Percentiles rank a stretch among this genome's conserved stretches.
Evolutionary conservation across 345 rosid species (phyloP).

Genomic region (Passiflora organensis): DNA sequence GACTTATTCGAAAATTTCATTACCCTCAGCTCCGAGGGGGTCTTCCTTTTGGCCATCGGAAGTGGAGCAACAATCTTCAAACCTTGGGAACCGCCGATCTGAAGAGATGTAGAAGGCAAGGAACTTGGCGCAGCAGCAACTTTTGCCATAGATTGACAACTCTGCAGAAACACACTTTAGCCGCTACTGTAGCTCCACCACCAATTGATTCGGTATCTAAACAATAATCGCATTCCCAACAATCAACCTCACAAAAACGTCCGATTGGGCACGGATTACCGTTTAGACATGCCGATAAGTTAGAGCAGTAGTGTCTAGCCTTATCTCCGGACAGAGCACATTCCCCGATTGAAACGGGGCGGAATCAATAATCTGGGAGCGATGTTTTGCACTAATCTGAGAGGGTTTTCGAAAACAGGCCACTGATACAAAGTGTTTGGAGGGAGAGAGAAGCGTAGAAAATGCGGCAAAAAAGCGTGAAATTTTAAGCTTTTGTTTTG

Average conservation of each 20-base stretch:
- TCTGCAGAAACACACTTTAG: not conserved
- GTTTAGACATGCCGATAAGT: no score
- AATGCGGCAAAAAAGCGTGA: slow-evolving; percentile 18
- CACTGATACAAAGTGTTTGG: not conserved
- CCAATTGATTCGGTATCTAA: slow-evolving; percentile 17
- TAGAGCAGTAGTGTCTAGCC: no score
- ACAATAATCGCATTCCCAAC: not conserved
- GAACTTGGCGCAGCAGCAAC: slow-evolving; percentile 57
- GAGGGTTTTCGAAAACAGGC: slow-evolving; percentile 12
- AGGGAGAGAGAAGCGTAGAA: not conserved
- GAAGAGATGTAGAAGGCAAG: slow-evolving; percentile 35
- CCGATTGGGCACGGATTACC: no score
- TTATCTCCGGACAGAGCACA: slow-evolving; percentile 1
- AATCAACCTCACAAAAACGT: no score
- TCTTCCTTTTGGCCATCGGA: slow-evolving; percentile 55
- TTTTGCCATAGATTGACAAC: slow-evolving; percentile 42
- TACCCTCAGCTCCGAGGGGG: slow-evolving; percentile 86
- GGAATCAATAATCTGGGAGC: slow-evolving; percentile 13
- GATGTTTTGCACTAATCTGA: slow-evolving; percentile 10
- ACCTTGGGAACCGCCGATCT: not conserved
- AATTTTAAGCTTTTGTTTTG: slow-evolving; percentile 19
- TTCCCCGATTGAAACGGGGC: not conserved
- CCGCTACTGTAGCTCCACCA: slow-evolving; percentile 2
- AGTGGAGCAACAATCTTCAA: slow-evolving; percentile 31
- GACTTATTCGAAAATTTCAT: not conserved